Evolutionary conservation across 192 early-diverging fungal genomes (phyloP).

Genomic region (Umbelopsis isabellina): DNA sequence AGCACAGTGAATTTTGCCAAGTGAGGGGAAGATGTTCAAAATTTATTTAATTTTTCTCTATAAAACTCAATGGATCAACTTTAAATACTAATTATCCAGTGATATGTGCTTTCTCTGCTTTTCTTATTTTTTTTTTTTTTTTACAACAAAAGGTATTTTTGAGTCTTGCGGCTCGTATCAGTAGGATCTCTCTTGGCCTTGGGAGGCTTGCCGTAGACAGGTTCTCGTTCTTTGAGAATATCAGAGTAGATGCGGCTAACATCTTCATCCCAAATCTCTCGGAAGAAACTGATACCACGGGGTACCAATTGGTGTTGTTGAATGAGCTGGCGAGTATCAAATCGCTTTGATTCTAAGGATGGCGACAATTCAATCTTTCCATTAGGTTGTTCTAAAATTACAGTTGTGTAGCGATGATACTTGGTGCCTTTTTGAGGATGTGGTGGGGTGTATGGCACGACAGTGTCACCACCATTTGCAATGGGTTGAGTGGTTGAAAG

Average conservation of each 20-base stretch:
- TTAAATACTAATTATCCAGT: no score
- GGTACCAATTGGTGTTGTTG: constrained; percentile 44
- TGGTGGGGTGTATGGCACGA: constrained; percentile 70
- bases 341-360: constrained; percentile 25
- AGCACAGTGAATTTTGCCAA: constrained; percentile 12
- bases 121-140: not conserved
- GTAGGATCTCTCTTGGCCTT: constrained; percentile 43
- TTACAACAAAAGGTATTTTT: constrained; percentile 22
- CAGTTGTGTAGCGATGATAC: constrained; percentile 72
- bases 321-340: constrained; percentile 42
- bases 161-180: constrained; percentile 7
- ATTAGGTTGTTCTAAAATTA: constrained; percentile 66
- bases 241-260: constrained; percentile 56
- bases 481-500: constrained; percentile 56
- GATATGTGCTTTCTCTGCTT: no score
- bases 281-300: constrained; percentile 57
- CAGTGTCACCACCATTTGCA: constrained; percentile 45
- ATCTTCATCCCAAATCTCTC: constrained; percentile 57
- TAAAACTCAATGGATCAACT: no score
- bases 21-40: not conserved
- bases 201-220: constrained; percentile 56
- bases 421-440: constrained; percentile 79
- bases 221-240: constrained; percentile 51
- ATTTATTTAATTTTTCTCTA: no score
- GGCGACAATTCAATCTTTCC: constrained; percentile 47